Evolutionary conservation across 108 stramenopile species (phyloP), one percentile per base, ranked within the genome.

Genomic region (Nitzschia sp.): DNA sequence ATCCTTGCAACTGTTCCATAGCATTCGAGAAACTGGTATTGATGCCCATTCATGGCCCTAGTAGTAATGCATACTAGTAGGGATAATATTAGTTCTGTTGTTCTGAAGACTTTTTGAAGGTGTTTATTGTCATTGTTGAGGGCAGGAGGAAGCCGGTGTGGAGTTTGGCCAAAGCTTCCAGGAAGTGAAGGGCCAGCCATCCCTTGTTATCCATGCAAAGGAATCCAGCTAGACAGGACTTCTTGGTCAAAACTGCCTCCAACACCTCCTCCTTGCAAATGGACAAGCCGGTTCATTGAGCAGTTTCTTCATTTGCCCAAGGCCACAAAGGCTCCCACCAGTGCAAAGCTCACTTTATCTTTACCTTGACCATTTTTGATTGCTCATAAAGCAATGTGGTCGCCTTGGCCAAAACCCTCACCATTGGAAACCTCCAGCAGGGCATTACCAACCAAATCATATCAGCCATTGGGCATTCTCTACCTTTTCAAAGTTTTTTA

Each of bases 111-210:
- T n/a, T n/a, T n/a, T n/a, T n/a, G n/a, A n/a, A n/a, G n/a, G n/a
- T n/a, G n/a, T n/a, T n/a, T n/a, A n/a, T n/a, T n/a, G n/a, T n/a
- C n/a, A n/a, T n/a, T n/a, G n/a, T n/a, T n/a, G n/a, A n/a, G n/a
- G n/a, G n/a, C n/a, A n/a, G n/a, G n/a, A n/a, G n/a, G n/a, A n/a
- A n/a, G n/a, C n/a, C n/a, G n/a, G n/a, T n/a, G n/a, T n/a, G n/a
- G 21, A 3, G 32, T 28, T 62, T 66, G 8, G 88, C 84, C 69
- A 66, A 66, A 35, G 71, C 29, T 34, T 68, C 51, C 29, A 92
- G 49, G 38, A 92, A 55, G 18, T 75, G 74, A 45, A 80, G 80
- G 2, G 86, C 80, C 62, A 75, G 76, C 56, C 72, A 72, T 72
- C 79, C 66, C 63, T 91, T 91, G 45, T 23, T 62, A 19, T 68